phyloP scores from a whole-genome alignment of 441 rosid genomes.

The Biscutella laevigata region DNA sequence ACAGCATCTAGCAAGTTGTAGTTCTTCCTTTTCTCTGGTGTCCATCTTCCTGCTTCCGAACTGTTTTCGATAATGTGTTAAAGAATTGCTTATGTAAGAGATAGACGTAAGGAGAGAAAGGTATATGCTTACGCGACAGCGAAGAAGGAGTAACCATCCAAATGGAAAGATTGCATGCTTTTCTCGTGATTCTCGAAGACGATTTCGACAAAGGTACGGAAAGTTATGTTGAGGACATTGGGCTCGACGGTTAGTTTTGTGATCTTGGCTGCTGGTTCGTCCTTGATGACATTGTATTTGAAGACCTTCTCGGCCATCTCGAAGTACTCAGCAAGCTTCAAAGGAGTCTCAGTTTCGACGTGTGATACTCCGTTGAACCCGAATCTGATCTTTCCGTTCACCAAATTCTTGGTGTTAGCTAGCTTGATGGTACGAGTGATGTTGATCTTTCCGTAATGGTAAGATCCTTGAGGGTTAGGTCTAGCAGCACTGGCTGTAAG shows the following conservation, averaged over 20 bases:
- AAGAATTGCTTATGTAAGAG: background rate
- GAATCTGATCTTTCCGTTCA: conserved; percentile 47
- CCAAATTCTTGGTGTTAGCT: conserved; percentile 30
- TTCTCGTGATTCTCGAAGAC: conserved; percentile 65
- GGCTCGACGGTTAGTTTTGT: conserved; percentile 29
- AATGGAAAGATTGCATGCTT: conserved; percentile 51
- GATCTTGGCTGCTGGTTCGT: conserved; percentile 34
- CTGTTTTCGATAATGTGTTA: too few species aligned
- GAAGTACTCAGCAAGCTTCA: conserved; percentile 64
- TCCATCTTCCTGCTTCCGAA: conserved; percentile 67
- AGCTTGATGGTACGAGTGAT: conserved; percentile 58
- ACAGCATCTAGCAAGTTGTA: conserved; percentile 68
- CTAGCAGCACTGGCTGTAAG: conserved; percentile 74
- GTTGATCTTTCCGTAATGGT: conserved; percentile 56
- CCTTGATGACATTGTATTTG: conserved; percentile 42
- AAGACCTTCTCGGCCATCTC: conserved; percentile 44
- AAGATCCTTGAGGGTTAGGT: conserved; percentile 74
- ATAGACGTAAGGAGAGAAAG: too few species aligned
- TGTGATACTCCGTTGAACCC: conserved; percentile 64
- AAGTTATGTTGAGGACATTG: conserved; percentile 48
- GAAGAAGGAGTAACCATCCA: conserved; percentile 63
- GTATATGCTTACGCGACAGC: conserved; percentile 54
- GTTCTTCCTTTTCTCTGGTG: conserved; percentile 55
- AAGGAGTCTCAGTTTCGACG: conserved; percentile 40
- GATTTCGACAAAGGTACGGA: conserved; percentile 51